phyloP scores from a whole-genome alignment of 1,284 basidiomycete species.

The Vanrija humicola region DNA sequence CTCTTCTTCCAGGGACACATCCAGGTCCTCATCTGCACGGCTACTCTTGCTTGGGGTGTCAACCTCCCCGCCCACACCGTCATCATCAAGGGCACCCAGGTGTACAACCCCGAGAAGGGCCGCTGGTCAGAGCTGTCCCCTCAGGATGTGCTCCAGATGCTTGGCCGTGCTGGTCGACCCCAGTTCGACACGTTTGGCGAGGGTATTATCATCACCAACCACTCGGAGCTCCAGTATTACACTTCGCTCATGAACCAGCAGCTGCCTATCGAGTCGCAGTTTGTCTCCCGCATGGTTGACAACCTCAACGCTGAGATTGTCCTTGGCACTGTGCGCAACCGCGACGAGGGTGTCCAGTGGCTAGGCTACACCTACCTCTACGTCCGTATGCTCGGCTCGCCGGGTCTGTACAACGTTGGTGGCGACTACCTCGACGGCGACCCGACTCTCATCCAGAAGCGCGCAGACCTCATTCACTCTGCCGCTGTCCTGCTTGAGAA shows the following conservation, averaged over 20 bases:
- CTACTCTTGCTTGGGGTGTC: conserved; percentile 98
- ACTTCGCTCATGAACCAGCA: conserved; percentile 90
- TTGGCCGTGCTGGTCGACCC: conserved; percentile 94
- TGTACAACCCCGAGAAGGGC: conserved; percentile 98
- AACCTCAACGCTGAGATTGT: conserved; percentile 98
- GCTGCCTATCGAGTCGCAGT: conserved; percentile 94
- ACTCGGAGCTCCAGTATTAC: conserved; percentile 95
- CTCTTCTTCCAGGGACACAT: conserved; percentile 89
- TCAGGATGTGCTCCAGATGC: conserved; percentile 98
- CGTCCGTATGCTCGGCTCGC: conserved; percentile 92
- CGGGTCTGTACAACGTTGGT: conserved; percentile 82
- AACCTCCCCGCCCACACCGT: conserved; percentile 97
- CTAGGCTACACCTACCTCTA: conserved; percentile 92
- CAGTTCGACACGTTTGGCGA: conserved; percentile 98
- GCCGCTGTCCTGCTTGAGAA: conserved; percentile 93
- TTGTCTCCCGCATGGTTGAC: conserved; percentile 87
- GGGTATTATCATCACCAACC: conserved; percentile 98
- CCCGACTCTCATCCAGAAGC: conserved; percentile 80
- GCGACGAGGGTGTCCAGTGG: conserved; percentile 98
- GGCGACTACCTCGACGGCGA: conserved; percentile 85
- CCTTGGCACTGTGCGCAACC: conserved; percentile 87
- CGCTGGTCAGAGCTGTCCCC: conserved; percentile 94
- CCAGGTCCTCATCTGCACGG: conserved; percentile 94
- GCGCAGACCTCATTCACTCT: conserved; percentile 87
- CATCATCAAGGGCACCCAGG: conserved; percentile 99